Percentiles rank a stretch among this genome's conserved stretches.
Conservation (phyloP, 1,284 basidiomycete genomes). For the Moesziomyces sp. region DNA sequence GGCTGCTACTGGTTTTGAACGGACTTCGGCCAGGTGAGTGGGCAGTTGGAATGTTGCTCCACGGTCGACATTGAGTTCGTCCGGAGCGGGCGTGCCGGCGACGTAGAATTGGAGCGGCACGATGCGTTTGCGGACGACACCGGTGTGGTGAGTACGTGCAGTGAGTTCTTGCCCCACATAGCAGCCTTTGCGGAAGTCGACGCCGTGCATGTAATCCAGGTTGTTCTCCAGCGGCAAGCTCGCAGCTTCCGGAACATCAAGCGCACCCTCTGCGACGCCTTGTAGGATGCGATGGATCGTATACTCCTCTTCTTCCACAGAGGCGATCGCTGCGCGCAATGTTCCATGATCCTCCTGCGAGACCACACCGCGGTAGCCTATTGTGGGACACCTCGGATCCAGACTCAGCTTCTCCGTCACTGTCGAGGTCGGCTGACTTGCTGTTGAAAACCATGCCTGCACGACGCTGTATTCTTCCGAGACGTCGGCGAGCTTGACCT, state of each 20-base stretch:
- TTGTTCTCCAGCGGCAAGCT: conserved; percentile 93
- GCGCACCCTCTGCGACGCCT: conserved; percentile 86
- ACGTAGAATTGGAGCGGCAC: conserved; percentile 74
- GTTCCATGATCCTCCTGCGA: not conserved
- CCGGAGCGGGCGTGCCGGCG: conserved; percentile 8
- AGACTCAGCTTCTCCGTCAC: conserved; percentile 10
- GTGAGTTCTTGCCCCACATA: conserved; percentile 98
- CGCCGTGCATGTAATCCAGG: conserved; percentile 91
- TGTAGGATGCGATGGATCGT: conserved; percentile 80
- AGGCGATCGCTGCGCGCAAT: not conserved
- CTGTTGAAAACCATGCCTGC: conserved; percentile 75
- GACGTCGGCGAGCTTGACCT: conserved; percentile 81
- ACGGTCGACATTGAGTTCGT: conserved; percentile 8
- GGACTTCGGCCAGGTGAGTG: conserved; percentile 34
- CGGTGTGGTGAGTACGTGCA: conserved; percentile 94
- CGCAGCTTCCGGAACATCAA: conserved; percentile 80
- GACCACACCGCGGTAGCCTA: conserved; percentile 55
- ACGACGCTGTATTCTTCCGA: conserved; percentile 81
- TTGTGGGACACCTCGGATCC: conserved; percentile 49
- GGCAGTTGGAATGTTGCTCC: conserved; percentile 7
- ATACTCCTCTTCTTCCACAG: conserved; percentile 70
- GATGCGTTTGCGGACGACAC: conserved; percentile 89
- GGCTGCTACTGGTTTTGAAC: conserved; percentile 19
- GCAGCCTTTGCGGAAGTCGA: conserved; percentile 97
- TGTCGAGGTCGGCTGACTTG: not conserved